phyloP scores from a whole-genome alignment of 1,284 basidiomycete species.

The Marasmius tenuissimus region DNA sequence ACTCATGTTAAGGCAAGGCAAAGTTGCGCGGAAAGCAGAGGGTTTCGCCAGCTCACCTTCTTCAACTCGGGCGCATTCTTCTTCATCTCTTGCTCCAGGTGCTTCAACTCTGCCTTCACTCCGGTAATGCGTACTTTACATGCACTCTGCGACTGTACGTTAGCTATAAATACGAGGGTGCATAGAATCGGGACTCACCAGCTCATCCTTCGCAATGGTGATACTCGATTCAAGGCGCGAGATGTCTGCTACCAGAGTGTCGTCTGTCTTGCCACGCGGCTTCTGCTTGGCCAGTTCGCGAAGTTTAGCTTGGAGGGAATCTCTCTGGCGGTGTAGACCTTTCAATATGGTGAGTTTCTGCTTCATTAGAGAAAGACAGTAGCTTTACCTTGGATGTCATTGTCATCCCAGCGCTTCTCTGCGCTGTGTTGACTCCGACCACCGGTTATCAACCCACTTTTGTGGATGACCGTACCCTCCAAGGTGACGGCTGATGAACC shows the following conservation, averaged over 20 bases:
- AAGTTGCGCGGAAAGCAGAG: not conserved
- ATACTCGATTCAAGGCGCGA: slow-evolving; percentile 77
- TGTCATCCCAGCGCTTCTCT: slow-evolving; percentile 90
- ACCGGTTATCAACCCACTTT: slow-evolving; percentile 96
- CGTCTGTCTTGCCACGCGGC: slow-evolving; percentile 81
- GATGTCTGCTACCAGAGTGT: slow-evolving; percentile 76
- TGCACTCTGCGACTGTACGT: slow-evolving; percentile 43
- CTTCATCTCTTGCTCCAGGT: slow-evolving; percentile 71
- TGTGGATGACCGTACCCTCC: slow-evolving; percentile 97
- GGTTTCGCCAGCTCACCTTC: slow-evolving; percentile 42
- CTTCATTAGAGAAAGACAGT: not conserved
- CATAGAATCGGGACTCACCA: slow-evolving; percentile 49
- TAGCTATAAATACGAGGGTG: not conserved
- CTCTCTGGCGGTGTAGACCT: slow-evolving; percentile 76
- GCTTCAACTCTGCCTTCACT: slow-evolving; percentile 77
- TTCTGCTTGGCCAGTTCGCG: slow-evolving; percentile 82
- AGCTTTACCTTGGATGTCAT: slow-evolving; percentile 78
- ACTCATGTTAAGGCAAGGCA: not conserved
- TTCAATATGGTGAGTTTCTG: slow-evolving; percentile 1
- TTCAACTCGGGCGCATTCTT: slow-evolving; percentile 66
- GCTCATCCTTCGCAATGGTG: slow-evolving; percentile 77
- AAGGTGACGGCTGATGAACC: slow-evolving; percentile 81
- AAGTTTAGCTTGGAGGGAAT: slow-evolving; percentile 78
- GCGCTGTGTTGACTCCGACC: slow-evolving; percentile 76
- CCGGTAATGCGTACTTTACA: slow-evolving; percentile 70